Evolutionary conservation across 495 filamentous ascomycete genomes (phyloP), one percentile per base, ranked within the genome.

Genomic region (Penicillium turbatum): DNA sequence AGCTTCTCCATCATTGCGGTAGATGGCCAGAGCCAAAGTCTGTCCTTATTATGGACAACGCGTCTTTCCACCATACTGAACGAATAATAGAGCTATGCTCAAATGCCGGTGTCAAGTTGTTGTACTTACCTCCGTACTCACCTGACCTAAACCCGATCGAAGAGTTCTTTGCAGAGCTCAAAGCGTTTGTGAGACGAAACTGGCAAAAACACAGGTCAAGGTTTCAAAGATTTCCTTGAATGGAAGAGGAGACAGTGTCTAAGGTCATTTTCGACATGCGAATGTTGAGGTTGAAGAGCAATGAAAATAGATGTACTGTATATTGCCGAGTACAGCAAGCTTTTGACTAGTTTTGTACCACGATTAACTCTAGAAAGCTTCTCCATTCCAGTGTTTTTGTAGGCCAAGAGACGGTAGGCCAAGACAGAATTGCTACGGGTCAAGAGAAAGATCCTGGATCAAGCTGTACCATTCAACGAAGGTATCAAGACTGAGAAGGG

Each of bases 21-120:
- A 64, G 32, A 58, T 75, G 49, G 56, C 73, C 66, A 1, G 61
- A 69, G 29, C 69, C 59, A 16, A 70, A 67, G 31, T 72, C 66
- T n/a, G 72, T 76, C 10, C 38, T 78, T 16, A 50, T 78, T 21
- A 76, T 75, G 64, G 74, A 78, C 41, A 74, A 78, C 61, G 62
- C 66, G n/a, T 72, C 68, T 11, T 67, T 75, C 47, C 59, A 78
- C 50, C 58, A 60, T 47, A 60, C 53, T 4, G 57, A 68, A 13
- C 40, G 59, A 38, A 53, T 75, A 12, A 37, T 67, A 37, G 32
- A 72, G 30, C 48, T 74, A 54, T 74, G 63, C 45, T 34, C 30
- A 6, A 52, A 63, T 27, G 65, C 65, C 17, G 67, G 73, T n/a
- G 71, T 76, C 1, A 68, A 58, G 44, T 45, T 73, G 2, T 9